Conservation (phyloP, 2,329 filamentous ascomycete genomes). For the Cladobotryum protrusum region DNA sequence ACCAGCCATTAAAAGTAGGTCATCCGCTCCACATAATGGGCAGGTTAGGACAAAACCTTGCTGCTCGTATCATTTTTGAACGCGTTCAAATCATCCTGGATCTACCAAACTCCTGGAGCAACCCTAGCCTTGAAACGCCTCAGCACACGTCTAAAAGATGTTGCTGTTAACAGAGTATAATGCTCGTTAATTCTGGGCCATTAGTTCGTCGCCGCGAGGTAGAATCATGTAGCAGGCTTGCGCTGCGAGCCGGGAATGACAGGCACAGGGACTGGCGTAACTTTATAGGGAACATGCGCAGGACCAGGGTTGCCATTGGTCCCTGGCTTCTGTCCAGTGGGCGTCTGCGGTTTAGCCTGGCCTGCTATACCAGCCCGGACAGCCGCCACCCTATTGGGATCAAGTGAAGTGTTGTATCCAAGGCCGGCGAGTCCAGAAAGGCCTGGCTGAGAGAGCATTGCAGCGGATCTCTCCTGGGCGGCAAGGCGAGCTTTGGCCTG, state of each 20-base stretch:
- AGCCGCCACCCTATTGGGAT: conserved; percentile 26
- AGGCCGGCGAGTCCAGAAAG: conserved; percentile 32
- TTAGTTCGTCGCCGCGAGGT: not conserved
- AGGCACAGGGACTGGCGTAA: conserved; percentile 39
- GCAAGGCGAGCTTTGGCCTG: conserved; percentile 44
- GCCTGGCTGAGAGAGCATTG: conserved; percentile 43
- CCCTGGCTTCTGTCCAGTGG: conserved; percentile 23
- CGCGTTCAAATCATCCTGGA: not conserved
- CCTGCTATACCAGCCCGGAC: conserved; percentile 31
- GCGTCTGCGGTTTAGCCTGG: conserved; percentile 33
- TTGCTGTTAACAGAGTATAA: not conserved
- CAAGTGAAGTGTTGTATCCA: conserved; percentile 26
- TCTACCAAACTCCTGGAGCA: not conserved
- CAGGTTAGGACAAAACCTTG: not conserved
- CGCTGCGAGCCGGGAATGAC: conserved; percentile 33
- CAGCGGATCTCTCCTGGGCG: conserved; percentile 36
- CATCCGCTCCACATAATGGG: too few relatives aligned
- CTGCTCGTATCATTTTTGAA: not conserved
- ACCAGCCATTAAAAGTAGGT: not conserved
- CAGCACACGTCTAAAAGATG: not conserved
- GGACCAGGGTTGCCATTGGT: conserved; percentile 31
- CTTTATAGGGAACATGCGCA: conserved; percentile 31
- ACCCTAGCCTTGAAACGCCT: not conserved
- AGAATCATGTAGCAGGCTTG: conserved; percentile 9
- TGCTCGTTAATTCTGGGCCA: not conserved